phyloP scores from a whole-genome alignment of 352 stramenopile species.

The Elongisporangium senticosum region DNA sequence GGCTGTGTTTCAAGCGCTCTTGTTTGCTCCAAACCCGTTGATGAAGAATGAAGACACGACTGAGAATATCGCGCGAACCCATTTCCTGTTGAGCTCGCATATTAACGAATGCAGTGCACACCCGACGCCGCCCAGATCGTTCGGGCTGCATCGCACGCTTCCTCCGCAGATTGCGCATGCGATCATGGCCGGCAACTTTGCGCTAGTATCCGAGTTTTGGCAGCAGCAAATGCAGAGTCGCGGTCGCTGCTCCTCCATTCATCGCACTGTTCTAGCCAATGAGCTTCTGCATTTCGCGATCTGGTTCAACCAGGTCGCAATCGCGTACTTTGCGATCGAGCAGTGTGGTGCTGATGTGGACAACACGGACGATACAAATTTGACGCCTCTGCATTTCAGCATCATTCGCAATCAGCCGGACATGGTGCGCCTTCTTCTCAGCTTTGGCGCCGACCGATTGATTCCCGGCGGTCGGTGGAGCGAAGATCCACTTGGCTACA shows the following conservation, averaged over 20 bases:
- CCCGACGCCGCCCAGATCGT: conserved; percentile 26
- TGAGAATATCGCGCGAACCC: conserved; percentile 38
- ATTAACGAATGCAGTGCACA: conserved; percentile 20
- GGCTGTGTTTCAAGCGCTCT: conserved; percentile 53
- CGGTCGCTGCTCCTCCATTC: background rate
- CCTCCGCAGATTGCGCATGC: conserved; percentile 40
- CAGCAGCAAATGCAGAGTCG: conserved; percentile 25
- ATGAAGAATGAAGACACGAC: conserved; percentile 51
- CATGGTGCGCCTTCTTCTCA: conserved; percentile 59
- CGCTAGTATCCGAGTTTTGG: conserved; percentile 35
- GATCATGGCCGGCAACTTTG: conserved; percentile 33
- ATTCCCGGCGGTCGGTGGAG: conserved; percentile 29
- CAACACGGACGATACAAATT: conserved; percentile 53
- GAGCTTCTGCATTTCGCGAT: conserved; percentile 77
- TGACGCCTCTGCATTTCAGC: conserved; percentile 76
- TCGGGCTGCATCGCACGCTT: conserved; percentile 58
- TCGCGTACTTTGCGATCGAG: conserved; percentile 66
- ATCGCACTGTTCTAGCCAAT: conserved; percentile 50
- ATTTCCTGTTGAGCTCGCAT: conserved; percentile 33
- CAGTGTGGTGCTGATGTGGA: conserved; percentile 61
- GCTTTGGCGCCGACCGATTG: conserved; percentile 31
- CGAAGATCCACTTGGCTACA: conserved; percentile 25
- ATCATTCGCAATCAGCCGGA: conserved; percentile 77
- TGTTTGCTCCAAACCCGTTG: conserved; percentile 41
- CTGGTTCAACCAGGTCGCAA: conserved; percentile 50